Percentiles rank a stretch among this genome's conserved stretches.
phyloP scores from a whole-genome alignment of 202 grass and related monocot species.

The Zizania palustris region DNA sequence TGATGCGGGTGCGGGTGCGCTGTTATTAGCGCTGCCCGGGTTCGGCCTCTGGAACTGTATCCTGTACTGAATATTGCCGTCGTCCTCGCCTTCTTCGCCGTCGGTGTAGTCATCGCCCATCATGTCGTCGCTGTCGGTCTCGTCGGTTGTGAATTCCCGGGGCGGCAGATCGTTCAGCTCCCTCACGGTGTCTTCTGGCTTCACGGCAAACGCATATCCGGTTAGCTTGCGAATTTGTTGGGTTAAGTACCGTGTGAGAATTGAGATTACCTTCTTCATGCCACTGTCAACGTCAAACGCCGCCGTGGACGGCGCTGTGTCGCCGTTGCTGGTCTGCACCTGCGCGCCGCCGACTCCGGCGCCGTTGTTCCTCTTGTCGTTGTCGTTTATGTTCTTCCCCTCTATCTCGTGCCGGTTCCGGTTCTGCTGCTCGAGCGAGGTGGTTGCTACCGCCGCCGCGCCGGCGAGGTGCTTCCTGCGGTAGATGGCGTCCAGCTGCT shows the following conservation, averaged over 20 bases:
- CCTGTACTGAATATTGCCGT: conserved; percentile 73
- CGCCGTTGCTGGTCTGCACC: conserved; percentile 60
- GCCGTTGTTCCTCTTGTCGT: conserved; percentile 45
- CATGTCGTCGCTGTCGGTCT: conserved; percentile 69
- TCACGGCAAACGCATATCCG: conserved; percentile 57
- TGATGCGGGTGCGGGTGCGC: neutral
- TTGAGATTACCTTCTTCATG: conserved; percentile 60
- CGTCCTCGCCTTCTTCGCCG: conserved; percentile 61
- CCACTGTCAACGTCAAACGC: conserved; percentile 41
- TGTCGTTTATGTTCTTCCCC: conserved; percentile 54
- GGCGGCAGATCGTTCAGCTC: conserved; percentile 62
- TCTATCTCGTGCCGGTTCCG: conserved; percentile 41
- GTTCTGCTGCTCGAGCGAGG: neutral
- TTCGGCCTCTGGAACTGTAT: conserved; percentile 89
- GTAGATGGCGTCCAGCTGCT: conserved; percentile 85
- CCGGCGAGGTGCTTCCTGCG: conserved; percentile 47
- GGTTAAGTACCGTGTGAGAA: conserved; percentile 12
- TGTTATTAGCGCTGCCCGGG: conserved; percentile 40
- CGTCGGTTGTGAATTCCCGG: conserved; percentile 58
- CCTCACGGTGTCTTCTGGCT: conserved; percentile 91
- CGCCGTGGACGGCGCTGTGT: conserved; percentile 35
- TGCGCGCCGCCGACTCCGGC: conserved; percentile 41
- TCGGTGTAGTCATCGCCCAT: conserved; percentile 65
- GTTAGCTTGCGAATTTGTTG: conserved; percentile 45
- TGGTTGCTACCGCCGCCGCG: neutral